These are phyloP conservation scores for Fusarium buxicola DNA, from an alignment of 2,329 filamentous ascomycete genomes.

Conservation along the genomic window DNA sequence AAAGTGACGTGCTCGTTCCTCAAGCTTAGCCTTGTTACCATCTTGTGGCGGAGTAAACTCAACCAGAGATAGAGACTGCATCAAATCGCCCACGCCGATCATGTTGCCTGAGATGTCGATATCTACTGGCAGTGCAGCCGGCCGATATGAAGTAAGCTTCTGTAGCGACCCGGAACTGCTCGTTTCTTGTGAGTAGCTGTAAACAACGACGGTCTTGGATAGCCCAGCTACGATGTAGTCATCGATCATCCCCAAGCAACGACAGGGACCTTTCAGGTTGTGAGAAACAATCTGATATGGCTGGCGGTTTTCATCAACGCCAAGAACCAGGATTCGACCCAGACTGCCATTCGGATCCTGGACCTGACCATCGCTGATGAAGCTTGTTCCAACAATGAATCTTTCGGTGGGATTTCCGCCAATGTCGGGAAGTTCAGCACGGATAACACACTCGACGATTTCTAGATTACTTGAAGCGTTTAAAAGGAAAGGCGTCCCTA, in stretches of 20 bases:
- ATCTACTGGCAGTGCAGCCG: slow-evolving; percentile 86
- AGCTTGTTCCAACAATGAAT: slow-evolving; percentile 92
- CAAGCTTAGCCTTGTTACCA: slow-evolving; percentile 70
- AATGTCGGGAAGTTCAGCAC: slow-evolving; percentile 74
- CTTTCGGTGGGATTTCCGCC: slow-evolving; percentile 73
- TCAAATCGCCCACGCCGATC: slow-evolving; percentile 89
- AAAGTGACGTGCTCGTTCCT: slow-evolving; percentile 83
- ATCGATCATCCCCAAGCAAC: slow-evolving; percentile 79
- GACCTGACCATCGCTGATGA: slow-evolving; percentile 70
- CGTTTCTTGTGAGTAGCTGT: slow-evolving; percentile 67
- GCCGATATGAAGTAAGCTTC: slow-evolving; percentile 81
- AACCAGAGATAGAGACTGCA: slow-evolving; percentile 89
- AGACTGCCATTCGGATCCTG: slow-evolving; percentile 60
- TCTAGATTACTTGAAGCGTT: slow-evolving; percentile 65
- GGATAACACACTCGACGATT: slow-evolving; percentile 85
- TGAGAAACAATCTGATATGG: slow-evolving; percentile 78
- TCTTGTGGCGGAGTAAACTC: slow-evolving; percentile 72
- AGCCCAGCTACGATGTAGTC: slow-evolving; percentile 86
- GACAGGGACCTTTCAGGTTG: slow-evolving; percentile 81
- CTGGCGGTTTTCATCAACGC: slow-evolving; percentile 79
- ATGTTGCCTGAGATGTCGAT: slow-evolving; percentile 77
- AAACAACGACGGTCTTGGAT: slow-evolving; percentile 83
- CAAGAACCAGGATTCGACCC: slow-evolving; percentile 86
- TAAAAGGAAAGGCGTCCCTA: slow-evolving; percentile 76
- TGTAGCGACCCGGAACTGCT: slow-evolving; percentile 68